Evolutionary conservation across 2,329 filamentous ascomycete species (phyloP), one percentile per base, ranked within the genome.

Genomic region (Beauveria bassiana): DNA sequence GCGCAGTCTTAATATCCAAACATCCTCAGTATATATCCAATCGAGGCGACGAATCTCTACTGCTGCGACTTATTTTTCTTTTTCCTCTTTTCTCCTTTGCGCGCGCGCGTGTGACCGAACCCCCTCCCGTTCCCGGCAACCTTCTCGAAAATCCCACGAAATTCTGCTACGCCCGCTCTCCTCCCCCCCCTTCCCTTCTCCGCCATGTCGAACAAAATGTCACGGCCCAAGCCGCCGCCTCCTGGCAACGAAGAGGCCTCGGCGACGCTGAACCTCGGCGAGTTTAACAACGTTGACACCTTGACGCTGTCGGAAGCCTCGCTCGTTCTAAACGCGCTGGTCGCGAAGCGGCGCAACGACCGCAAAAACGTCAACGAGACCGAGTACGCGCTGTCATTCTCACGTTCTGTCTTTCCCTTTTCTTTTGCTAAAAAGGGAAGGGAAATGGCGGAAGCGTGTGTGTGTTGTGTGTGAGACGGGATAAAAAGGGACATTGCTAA

Each of bases 281-380:
- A 97, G 73, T 97, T 98, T 77, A 86, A 96, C 69, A 82, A 93
- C 70, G 92, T 96, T 66, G 91, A 95, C 72, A 93, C 93, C 6
- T 81, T 99, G 64, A 96, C 93, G 51, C 84, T 97, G 59, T 96
- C 91, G 40, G 95, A 98, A 77, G 93, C 95, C 2, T 86, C 91
- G 68, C 85, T 96, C 56, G 89, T 99, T 71, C 91, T 99, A 70
- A 93, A 93, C 71, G 92, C 92, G 64, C 87, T 97, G 55, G 85
- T 95, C 66, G 82, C 89, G 64, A 91, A 93, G 77, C 86, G 91
- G 65, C 85, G 87, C 67, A 87, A 88, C 68, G 89, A 90, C 68
- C 86, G 87, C 69, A 92, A 92, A 76, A 90, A 92, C 71, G 83
- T 91, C 56, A 90, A 91, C 74, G 89, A 91, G 80, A 93, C 87